Evolutionary conservation across 176 grass and related monocot species (phyloP).

Genomic region (Musa schizocarpa): DNA sequence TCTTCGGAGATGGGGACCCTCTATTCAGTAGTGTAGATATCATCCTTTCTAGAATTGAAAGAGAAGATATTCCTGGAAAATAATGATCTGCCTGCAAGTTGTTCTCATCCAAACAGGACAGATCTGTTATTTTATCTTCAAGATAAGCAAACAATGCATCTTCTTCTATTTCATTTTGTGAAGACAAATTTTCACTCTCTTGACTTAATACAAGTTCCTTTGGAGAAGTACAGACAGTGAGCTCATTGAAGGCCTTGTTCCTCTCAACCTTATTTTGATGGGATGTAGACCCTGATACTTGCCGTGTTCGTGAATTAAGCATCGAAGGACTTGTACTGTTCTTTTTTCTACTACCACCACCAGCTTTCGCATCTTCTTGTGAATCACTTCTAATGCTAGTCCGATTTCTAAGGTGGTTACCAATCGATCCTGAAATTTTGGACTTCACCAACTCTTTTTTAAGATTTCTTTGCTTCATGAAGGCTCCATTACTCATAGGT

Average conservation of each 20-base stretch:
- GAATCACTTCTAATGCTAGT: constrained; percentile 15
- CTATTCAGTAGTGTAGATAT: background rate
- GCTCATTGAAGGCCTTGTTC: constrained; percentile 22
- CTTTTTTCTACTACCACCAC: constrained; percentile 21
- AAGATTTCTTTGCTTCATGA: constrained; percentile 3
- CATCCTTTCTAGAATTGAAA: background rate
- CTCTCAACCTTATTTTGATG: constrained; percentile 15
- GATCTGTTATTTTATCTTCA: background rate
- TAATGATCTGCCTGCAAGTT: background rate
- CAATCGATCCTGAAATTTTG: constrained; percentile 35
- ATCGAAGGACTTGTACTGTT: constrained; percentile 34
- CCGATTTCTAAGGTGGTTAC: constrained; percentile 29
- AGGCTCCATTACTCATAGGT: background rate
- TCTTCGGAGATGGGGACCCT: background rate
- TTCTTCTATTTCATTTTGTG: background rate
- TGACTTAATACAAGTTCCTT: background rate
- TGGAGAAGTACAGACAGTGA: constrained; percentile 13
- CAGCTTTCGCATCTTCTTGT: constrained; percentile 5
- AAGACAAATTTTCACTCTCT: background rate
- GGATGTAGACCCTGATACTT: constrained; percentile 7
- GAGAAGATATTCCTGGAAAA: background rate
- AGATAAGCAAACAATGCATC: background rate
- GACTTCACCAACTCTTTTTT: constrained; percentile 42
- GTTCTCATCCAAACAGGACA: background rate
- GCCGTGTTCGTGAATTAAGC: constrained; percentile 44